These are phyloP conservation scores for Magnolia officinalis DNA, from an alignment of 164 flowering plant genomes.

Conservation along the genomic window DNA sequence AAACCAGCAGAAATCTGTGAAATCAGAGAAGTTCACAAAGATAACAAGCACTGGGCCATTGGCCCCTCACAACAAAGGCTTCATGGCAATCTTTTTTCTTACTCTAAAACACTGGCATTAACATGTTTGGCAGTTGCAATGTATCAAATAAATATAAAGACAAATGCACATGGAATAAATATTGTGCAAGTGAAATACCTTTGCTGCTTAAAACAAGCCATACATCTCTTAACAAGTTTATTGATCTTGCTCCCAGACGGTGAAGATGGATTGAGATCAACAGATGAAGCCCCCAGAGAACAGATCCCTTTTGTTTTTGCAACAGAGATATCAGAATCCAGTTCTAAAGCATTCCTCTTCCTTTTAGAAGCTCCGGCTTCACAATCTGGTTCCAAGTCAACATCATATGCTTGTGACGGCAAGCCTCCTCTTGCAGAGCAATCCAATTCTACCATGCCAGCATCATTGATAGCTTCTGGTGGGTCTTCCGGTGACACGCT, in stretches of 20 bases:
- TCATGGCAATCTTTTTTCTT: neutral
- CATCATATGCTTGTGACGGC: constrained; percentile 7
- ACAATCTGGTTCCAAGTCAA: constrained; percentile 5
- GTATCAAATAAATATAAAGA: too few species aligned
- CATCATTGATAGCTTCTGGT: constrained; percentile 3
- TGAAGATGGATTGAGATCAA: neutral
- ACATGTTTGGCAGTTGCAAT: too few species aligned
- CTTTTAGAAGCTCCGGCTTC: constrained; percentile 12
- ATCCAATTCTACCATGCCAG: neutral
- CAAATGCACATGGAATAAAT: neutral
- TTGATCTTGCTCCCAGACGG: too few species aligned
- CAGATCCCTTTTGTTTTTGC: constrained; percentile 4
- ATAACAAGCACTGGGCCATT: neutral
- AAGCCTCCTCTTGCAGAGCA: neutral
- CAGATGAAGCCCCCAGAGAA: neutral
- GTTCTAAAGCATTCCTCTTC: constrained; percentile 16
- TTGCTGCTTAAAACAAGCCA: neutral
- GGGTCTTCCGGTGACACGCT: constrained; percentile 13
- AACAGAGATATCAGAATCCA: constrained; percentile 26
- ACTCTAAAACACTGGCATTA: too few species aligned
- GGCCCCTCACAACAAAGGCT: neutral
- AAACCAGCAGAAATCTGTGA: too few species aligned
- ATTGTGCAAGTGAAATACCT: neutral
- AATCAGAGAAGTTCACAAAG: too few species aligned
- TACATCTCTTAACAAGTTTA: neutral